Evolutionary conservation across 2,329 filamentous ascomycete species (phyloP).

Genomic region (Phyllosticta paracitricarpa): DNA sequence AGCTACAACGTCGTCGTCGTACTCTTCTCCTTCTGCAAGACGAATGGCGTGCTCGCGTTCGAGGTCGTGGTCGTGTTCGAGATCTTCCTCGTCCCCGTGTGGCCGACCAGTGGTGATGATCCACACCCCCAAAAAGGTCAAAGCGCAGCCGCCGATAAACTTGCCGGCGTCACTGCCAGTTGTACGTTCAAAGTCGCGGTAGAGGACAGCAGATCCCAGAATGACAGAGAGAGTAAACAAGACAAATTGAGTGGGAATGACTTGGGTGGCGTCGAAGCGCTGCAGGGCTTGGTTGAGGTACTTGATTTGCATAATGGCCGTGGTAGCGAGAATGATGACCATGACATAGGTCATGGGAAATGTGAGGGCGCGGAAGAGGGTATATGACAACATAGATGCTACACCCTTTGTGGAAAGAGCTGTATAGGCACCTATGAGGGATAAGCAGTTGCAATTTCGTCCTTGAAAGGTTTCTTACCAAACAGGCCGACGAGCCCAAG

Average conservation of each 20-base stretch:
- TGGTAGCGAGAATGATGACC: conserved; percentile 66
- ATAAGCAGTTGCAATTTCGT: conserved; percentile 13
- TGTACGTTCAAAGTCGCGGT: conserved; percentile 86
- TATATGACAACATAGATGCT: conserved; percentile 87
- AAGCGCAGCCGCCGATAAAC: conserved; percentile 78
- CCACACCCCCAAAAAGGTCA: conserved; percentile 96
- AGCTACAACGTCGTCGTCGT: conserved; percentile 3
- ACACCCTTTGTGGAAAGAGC: conserved; percentile 93
- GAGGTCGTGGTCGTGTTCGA: neutral
- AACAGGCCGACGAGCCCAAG: conserved; percentile 87
- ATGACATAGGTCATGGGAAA: conserved; percentile 88
- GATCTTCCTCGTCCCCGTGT: conserved; percentile 39
- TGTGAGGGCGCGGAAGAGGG: conserved; percentile 76
- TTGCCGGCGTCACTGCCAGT: conserved; percentile 63
- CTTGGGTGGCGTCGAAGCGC: conserved; percentile 91
- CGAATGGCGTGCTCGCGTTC: conserved; percentile 3
- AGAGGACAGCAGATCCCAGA: conserved; percentile 82
- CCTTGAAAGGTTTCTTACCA: conserved; percentile 43
- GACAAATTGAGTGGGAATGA: conserved; percentile 96
- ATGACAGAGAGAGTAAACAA: conserved; percentile 95
- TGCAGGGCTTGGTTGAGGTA: conserved; percentile 89
- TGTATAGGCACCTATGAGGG: conserved; percentile 77
- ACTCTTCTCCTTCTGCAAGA: neutral
- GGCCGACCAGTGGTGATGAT: conserved; percentile 81
- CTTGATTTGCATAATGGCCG: conserved; percentile 92